These are phyloP conservation scores for Knufia fluminis DNA, from an alignment of 2,329 filamentous ascomycete species.

Conservation along the genomic window DNA sequence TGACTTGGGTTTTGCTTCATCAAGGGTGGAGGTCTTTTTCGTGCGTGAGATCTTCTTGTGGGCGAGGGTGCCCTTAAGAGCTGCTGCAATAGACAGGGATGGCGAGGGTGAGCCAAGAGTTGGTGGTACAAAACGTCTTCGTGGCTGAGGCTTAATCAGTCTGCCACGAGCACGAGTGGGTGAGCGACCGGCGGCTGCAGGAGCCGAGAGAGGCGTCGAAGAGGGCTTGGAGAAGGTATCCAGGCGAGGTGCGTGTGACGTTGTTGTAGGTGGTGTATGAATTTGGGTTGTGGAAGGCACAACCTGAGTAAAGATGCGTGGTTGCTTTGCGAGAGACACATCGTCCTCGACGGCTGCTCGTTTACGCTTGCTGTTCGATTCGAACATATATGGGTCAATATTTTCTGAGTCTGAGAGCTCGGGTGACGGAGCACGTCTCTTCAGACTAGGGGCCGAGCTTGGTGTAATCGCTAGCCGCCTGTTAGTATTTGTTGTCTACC, in stretches of 20 bases:
- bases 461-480: constrained; percentile 19
- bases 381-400: constrained; percentile 44
- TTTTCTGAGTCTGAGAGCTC: constrained; percentile 50
- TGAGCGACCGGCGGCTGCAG: constrained; percentile 70
- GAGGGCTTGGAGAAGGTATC: constrained; percentile 26
- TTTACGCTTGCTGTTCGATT: constrained; percentile 41
- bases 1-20: constrained; percentile 47
- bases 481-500: constrained; percentile 5
- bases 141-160: constrained; percentile 34
- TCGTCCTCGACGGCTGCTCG: constrained; percentile 27
- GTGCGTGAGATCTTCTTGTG: constrained; percentile 12
- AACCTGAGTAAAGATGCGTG: constrained; percentile 37
- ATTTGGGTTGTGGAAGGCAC: constrained; percentile 21
- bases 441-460: constrained; percentile 32
- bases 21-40: constrained; percentile 38
- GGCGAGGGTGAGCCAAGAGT: constrained; percentile 47
- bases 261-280: constrained; percentile 6
- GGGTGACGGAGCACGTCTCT: constrained; percentile 38
- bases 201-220: constrained; percentile 44
- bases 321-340: constrained; percentile 36
- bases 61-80: constrained; percentile 63
- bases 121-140: constrained; percentile 64
- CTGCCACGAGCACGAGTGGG: constrained; percentile 46
- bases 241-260: constrained; percentile 15
- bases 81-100: constrained; percentile 78